Percentiles rank a stretch among this genome's conserved stretches.
Conservation (phyloP, 371 early-diverging fungal genomes). For the Umbelopsis sp. region DNA sequence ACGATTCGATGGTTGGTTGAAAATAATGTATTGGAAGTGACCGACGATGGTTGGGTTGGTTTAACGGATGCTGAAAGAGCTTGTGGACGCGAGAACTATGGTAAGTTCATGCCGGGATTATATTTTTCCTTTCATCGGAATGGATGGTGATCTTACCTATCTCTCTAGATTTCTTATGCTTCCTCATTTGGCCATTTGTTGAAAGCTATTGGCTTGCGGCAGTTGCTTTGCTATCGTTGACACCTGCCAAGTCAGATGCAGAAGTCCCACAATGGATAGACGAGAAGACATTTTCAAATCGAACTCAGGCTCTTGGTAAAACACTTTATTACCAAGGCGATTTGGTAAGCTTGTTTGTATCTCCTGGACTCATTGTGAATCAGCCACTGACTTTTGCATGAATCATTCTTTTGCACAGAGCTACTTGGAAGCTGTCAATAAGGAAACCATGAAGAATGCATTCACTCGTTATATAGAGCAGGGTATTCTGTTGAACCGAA, state of each 20-base stretch:
- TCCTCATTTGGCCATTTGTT: slow-evolving; percentile 87
- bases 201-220: slow-evolving; percentile 89
- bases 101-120: slow-evolving; percentile 30
- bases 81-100: slow-evolving; percentile 85
- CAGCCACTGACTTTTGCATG: neutral
- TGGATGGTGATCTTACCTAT: neutral
- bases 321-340: slow-evolving; percentile 85
- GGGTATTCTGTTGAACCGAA: slow-evolving; percentile 63
- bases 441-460: slow-evolving; percentile 83
- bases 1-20: slow-evolving; percentile 69
- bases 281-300: slow-evolving; percentile 67
- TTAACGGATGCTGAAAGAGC: slow-evolving; percentile 68
- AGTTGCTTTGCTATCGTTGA: slow-evolving; percentile 63
- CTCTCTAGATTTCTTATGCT: slow-evolving; percentile 79
- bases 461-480: slow-evolving; percentile 71
- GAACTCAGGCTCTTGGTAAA: slow-evolving; percentile 80
- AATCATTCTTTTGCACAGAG: slow-evolving; percentile 26
- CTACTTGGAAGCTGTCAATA: slow-evolving; percentile 86
- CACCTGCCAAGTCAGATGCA: slow-evolving; percentile 37
- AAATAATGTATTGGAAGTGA: slow-evolving; percentile 59
- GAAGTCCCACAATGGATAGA: slow-evolving; percentile 65
- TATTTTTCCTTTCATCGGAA: neutral
- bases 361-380: neutral
- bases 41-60: slow-evolving; percentile 60
- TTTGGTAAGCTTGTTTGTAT: slow-evolving; percentile 36